Percentiles rank a stretch among this genome's conserved stretches.
These are phyloP conservation scores for Xylaria telfairii DNA, from an alignment of 495 filamentous ascomycete genomes.

Conservation along the genomic window DNA sequence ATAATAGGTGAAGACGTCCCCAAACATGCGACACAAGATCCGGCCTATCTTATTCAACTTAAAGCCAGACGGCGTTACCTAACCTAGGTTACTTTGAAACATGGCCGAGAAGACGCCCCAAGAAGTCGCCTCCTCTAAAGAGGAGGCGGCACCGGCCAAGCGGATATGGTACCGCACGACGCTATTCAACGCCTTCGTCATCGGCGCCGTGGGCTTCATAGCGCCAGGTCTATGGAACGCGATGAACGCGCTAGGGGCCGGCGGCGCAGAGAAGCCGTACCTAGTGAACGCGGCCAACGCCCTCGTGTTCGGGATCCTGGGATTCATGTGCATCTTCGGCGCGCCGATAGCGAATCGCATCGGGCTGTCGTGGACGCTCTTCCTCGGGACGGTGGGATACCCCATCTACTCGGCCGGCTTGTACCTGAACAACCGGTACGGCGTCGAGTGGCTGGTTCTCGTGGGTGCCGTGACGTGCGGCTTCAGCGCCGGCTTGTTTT, in stretches of 20 bases:
- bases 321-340: conserved; percentile 60
- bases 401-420: conserved; percentile 62
- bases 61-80: not conserved
- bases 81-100: not conserved
- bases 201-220: conserved; percentile 62
- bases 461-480: conserved; percentile 63
- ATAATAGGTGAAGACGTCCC: not conserved
- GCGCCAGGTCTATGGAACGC: conserved; percentile 68
- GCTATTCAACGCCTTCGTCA: conserved; percentile 61
- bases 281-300: conserved; percentile 65
- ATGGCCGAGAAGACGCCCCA: conserved; percentile 23
- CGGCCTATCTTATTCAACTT: too few species aligned
- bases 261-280: conserved; percentile 61
- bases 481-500: conserved; percentile 60
- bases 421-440: conserved; percentile 65
- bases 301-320: conserved; percentile 64
- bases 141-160: conserved; percentile 11
- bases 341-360: conserved; percentile 60
- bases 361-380: conserved; percentile 58
- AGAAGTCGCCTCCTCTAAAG: not conserved
- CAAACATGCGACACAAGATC: not conserved
- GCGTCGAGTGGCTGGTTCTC: conserved; percentile 62
- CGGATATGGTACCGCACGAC: conserved; percentile 57
- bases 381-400: conserved; percentile 63
- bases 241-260: conserved; percentile 61